Percentiles rank a stretch among this genome's conserved stretches.
These are phyloP conservation scores for Pseudogymnoascus sp. DNA, from an alignment of 2,329 filamentous ascomycete genomes.

Conservation along the genomic window DNA sequence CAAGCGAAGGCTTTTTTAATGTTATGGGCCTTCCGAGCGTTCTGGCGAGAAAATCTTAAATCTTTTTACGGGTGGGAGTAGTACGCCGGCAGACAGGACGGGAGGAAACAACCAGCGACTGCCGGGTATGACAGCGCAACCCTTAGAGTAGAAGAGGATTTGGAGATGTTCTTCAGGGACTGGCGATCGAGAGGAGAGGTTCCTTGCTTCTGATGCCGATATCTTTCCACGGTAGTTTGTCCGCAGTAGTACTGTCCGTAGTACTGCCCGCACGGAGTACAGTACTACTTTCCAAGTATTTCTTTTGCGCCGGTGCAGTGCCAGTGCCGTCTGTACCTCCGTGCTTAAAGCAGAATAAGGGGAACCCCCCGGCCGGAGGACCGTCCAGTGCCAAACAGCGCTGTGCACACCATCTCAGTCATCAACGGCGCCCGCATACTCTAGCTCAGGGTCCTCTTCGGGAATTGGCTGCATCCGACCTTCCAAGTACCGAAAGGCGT, in stretches of 20 bases:
- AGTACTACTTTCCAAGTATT: constrained; percentile 6
- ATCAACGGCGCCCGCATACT: constrained; percentile 1
- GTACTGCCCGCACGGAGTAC: background rate
- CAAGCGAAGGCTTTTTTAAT: constrained; percentile 10
- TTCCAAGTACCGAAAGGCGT: constrained; percentile 6
- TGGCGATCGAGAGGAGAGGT: background rate
- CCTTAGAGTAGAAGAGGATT: background rate
- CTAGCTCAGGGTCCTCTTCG: constrained; percentile 4
- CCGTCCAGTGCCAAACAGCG: background rate
- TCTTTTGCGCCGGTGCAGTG: background rate
- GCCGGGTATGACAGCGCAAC: background rate
- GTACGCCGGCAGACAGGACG: constrained; percentile 6
- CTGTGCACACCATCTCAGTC: background rate
- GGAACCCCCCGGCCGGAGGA: background rate
- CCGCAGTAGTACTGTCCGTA: background rate
- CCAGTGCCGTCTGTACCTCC: background rate
- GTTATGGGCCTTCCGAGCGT: constrained; percentile 7
- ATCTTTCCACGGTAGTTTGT: background rate
- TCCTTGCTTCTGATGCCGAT: constrained; percentile 3
- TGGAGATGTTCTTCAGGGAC: background rate
- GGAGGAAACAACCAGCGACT: constrained; percentile 1
- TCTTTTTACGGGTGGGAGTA: background rate
- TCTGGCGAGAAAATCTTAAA: constrained; percentile 8
- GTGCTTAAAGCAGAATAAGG: background rate
- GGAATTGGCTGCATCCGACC: constrained; percentile 6